Base-by-base conservation (phyloP, 768 basidiomycete genomes). In the Mycena rosella region DNA sequence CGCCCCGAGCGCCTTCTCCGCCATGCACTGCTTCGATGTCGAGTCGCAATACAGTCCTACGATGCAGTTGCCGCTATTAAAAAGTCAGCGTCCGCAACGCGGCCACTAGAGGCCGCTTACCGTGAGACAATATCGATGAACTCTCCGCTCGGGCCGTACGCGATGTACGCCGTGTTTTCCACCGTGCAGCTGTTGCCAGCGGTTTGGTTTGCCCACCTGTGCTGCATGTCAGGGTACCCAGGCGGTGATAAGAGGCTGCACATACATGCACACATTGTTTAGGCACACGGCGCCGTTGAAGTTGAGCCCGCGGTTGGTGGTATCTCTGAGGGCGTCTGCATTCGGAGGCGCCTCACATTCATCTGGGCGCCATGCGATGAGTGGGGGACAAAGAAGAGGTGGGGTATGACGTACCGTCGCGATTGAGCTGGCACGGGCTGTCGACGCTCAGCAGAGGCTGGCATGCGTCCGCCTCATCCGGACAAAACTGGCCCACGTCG, bases 281-380 rank as follows among this genome's bases (percentile, higher is more conserved):
- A 97, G 84, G 76, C 96, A 96, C 22, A 96, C 84, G 4, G 93
- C 88, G 30, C 95, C 95, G 74, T 96, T 94, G 68, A 89, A 81
- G 77, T 96, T 92, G 44, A 88, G 86, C 40, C 92, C 90, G 24
- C 87, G 85, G 22, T 89, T 88, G 42, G 84, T 87, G 18, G 78
- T 84, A 72, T 96, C 94, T 15, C 84, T 81, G 26, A 93, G 83
- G n/a, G n/a, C n/a, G 11, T 91, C 86, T 62, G 78, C 78, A 74
- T 95, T 91, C 6, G 88, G 85, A 8, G 94, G 93, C 0, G 82
- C 82, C 73, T 85, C 82, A 73, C 95, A 96, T 79, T 95, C 85
- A 73, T 97, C 96, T 96, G 72, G 0, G 64, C 14, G n/a, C 58
- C 15, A 24, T 5, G 49, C 3, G 1, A 24, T 52, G 48, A 63